Percentiles rank a stretch among this genome's conserved stretches.
Conservation (phyloP, 352 stramenopile genomes). For the Thalassiosira pacifica region DNA sequence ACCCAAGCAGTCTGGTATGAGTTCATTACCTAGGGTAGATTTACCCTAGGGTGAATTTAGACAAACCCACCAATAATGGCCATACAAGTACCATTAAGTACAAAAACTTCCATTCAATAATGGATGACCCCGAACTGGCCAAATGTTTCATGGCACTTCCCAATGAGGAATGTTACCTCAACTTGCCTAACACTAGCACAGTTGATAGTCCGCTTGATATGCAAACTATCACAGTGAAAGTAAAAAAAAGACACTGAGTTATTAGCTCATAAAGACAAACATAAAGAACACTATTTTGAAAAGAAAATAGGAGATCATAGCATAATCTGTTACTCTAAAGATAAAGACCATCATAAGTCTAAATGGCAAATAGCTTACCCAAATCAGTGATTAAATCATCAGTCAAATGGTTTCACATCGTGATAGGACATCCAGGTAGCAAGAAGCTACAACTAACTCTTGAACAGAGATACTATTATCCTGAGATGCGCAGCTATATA, state of each 20-base stretch:
- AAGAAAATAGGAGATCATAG: neutral
- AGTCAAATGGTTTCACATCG: slow-evolving; percentile 58
- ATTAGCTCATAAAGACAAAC: neutral
- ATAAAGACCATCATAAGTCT: neutral
- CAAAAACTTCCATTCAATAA: neutral
- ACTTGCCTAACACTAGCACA: slow-evolving; percentile 7
- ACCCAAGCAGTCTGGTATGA: too few relatives aligned
- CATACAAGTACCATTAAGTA: slow-evolving; percentile 1
- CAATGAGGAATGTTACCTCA: slow-evolving; percentile 1
- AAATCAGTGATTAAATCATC: slow-evolving; percentile 12
- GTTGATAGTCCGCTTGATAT: neutral
- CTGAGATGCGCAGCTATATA: slow-evolving; percentile 6
- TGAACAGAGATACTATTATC: slow-evolving; percentile 25
- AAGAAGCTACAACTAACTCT: slow-evolving; percentile 36
- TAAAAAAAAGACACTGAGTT: neutral
- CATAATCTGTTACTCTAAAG: slow-evolving; percentile 8
- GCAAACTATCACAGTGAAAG: neutral
- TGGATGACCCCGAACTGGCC: neutral
- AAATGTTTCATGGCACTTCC: neutral
- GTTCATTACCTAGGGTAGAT: too few relatives aligned
- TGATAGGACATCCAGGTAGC: slow-evolving; percentile 40
- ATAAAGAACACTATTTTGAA: neutral
- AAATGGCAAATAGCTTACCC: slow-evolving; percentile 42
- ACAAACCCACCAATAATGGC: too few relatives aligned
- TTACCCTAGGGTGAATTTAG: too few relatives aligned